Conservation (phyloP, 805 yeast genomes). For the Wickerhamomyces bovis region DNA sequence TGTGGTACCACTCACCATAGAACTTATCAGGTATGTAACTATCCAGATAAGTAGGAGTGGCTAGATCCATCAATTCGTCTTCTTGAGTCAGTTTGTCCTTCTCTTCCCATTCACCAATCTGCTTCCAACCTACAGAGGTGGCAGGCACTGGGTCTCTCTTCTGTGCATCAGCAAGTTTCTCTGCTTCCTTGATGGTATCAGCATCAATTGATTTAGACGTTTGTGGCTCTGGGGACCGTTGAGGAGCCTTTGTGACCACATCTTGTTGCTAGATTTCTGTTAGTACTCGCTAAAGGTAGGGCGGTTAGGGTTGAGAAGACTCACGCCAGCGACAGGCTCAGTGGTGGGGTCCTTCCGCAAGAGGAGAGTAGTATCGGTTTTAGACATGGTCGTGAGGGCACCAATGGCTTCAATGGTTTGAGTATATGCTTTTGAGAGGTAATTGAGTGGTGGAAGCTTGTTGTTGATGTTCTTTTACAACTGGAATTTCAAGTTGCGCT, state of each 20-base stretch:
- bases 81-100: constrained; percentile 56
- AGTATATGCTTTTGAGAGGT: no score
- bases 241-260: constrained; percentile 12
- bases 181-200: constrained; percentile 20
- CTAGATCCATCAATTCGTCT: constrained; percentile 68
- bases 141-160: constrained; percentile 50
- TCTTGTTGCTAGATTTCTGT: constrained; percentile 17
- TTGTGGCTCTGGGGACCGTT: neutral
- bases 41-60: constrained; percentile 70
- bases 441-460: no score
- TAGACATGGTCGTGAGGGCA: no score
- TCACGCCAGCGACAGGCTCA: constrained; percentile 15
- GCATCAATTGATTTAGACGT: constrained; percentile 12
- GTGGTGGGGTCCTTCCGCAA: constrained; percentile 13
- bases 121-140: constrained; percentile 89
- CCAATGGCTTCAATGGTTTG: no score
- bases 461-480: no score
- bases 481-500: no score
- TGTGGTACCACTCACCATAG: constrained; percentile 97
- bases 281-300: no score
- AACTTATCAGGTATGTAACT: constrained; percentile 64
- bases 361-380: constrained; percentile 3
- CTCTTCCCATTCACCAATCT: constrained; percentile 82
- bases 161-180: constrained; percentile 19
- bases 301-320: no score